A percentile compares a stretch with the other conserved stretches of the same genome.
These are phyloP conservation scores for Tardiomyces blankii DNA, from an alignment of 1,139 yeast species.

Conservation along the genomic window DNA sequence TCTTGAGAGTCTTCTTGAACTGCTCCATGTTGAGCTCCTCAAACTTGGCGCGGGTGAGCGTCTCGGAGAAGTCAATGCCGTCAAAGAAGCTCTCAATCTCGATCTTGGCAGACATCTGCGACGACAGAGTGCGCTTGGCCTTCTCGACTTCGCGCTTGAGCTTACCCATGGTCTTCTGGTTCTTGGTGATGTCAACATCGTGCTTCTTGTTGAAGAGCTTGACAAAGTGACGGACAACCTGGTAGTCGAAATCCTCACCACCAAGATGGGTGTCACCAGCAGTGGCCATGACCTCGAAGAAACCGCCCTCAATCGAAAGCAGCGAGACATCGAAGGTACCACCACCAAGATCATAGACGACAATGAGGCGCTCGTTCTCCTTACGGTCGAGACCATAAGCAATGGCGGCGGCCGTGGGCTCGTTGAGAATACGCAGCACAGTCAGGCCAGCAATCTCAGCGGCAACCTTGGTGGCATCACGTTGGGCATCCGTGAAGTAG, in stretches of 20 bases:
- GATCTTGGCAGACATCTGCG: conserved; percentile 81
- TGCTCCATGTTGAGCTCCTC: conserved; percentile 84
- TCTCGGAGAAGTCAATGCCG: conserved; percentile 90
- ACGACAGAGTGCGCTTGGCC: conserved; percentile 89
- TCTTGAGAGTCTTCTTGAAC: conserved; percentile 83
- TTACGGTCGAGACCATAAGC: conserved; percentile 93
- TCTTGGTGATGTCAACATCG: conserved; percentile 60
- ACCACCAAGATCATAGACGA: conserved; percentile 93
- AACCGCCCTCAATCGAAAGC: conserved; percentile 84
- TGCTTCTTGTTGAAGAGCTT: conserved; percentile 85
- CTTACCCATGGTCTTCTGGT: conserved; percentile 74
- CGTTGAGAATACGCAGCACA: conserved; percentile 90
- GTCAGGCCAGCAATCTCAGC: conserved; percentile 94
- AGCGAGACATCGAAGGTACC: conserved; percentile 92
- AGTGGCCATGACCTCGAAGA: conserved; percentile 88
- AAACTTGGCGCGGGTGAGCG: conserved; percentile 88
- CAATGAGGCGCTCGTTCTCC: conserved; percentile 79
- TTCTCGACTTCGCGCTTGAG: conserved; percentile 94
- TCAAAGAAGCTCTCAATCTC: conserved; percentile 93
- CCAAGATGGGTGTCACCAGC: conserved; percentile 95
- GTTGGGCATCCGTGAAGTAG: conserved; percentile 95
- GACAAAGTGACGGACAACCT: conserved; percentile 75
- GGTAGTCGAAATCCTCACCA: conserved; percentile 95
- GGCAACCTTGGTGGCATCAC: conserved; percentile 98
- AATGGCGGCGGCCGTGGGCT: conserved; percentile 97